Evolutionary conservation across 202 grass and related monocot genomes (phyloP), one percentile per base, ranked within the genome.

Genomic region (Carex sylvatica): DNA sequence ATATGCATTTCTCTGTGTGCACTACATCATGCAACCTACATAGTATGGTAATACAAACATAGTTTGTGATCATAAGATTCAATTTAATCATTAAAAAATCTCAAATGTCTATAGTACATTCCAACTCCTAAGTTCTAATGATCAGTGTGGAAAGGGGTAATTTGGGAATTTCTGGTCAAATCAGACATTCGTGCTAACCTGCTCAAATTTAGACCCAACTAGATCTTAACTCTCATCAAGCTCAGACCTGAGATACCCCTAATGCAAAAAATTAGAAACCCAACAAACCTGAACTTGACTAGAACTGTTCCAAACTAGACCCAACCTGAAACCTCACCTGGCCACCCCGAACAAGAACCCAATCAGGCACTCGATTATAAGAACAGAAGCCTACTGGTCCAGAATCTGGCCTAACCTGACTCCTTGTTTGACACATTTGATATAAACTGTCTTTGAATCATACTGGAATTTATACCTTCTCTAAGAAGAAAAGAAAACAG

Each of bases 21-120:
- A 91, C 87, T 13, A 97, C 94, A 88, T 97, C 88, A 78, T 91
- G 92, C 90, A 94, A 88, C 90, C 94, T 97, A 90, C 22, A 73
- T 61, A 65, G 47, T 11, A 73, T 65, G 24, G 26, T 15, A 3
- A 73, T 46, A 49, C 19, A 69, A 52, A 46, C 11, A 52, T 52
- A 26, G 24, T 51, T 24, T 5, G 12, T 52, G 69, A 62, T 38
- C 22, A 74, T 15, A 74, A 7, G n/a, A 49, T 46, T 63, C 46
- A 26, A 75, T 62, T 31, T 69, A 66, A 51, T 51, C 38, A 44
- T 55, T 65, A 7, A 51, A 42, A 40, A 40, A 30, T 53, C 14
- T 33, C 4, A 53, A 68, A 59, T 68, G n/a, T 66, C 23, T 31
- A 19, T 80, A 44, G 47, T 82, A 33, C 62, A 55, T 63, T 35